Percentiles rank a stretch among this genome's conserved stretches.
Evolutionary conservation across 2,329 filamentous ascomycete species (phyloP).

Genomic region (Chaetothyriales sp.): DNA sequence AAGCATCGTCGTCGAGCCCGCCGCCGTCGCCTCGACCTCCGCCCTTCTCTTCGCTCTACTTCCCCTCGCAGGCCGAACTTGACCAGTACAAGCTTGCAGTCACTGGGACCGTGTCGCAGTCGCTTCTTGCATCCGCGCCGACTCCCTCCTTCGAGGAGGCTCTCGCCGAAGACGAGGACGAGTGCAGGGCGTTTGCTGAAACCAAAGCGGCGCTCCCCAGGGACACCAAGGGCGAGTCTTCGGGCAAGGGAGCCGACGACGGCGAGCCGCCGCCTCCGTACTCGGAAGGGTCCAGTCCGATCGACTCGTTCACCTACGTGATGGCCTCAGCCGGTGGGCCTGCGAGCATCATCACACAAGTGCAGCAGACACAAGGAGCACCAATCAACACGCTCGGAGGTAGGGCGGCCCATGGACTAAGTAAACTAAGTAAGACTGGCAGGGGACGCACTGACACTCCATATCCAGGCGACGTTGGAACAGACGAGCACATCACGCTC

Average conservation of each 20-base stretch:
- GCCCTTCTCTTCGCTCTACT: constrained; percentile 52
- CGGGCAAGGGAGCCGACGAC: constrained; percentile 61
- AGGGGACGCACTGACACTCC: neutral
- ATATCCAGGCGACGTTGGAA: constrained; percentile 14
- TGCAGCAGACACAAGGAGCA: constrained; percentile 76
- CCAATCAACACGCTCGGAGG: constrained; percentile 82
- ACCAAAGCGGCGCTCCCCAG: constrained; percentile 73
- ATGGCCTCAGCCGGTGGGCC: constrained; percentile 97
- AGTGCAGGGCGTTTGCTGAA: constrained; percentile 48
- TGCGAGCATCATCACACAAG: constrained; percentile 97
- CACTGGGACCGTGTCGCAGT: constrained; percentile 35
- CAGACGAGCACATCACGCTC: constrained; percentile 20
- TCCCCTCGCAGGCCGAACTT: constrained; percentile 30
- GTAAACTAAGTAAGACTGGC: neutral
- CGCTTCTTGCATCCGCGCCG: constrained; percentile 38
- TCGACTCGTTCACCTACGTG: constrained; percentile 85
- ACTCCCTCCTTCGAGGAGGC: constrained; percentile 38
- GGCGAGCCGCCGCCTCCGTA: constrained; percentile 91
- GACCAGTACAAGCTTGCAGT: constrained; percentile 29
- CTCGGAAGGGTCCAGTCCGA: constrained; percentile 82
- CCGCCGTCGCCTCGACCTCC: constrained; percentile 44
- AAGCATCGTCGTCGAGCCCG: constrained; percentile 33
- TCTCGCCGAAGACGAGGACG: constrained; percentile 30
- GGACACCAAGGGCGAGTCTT: constrained; percentile 64
- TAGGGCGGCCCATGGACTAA: no score